Evolutionary conservation across 1,139 yeast species (phyloP).

Genomic region (Sugiyamaella sp.): DNA sequence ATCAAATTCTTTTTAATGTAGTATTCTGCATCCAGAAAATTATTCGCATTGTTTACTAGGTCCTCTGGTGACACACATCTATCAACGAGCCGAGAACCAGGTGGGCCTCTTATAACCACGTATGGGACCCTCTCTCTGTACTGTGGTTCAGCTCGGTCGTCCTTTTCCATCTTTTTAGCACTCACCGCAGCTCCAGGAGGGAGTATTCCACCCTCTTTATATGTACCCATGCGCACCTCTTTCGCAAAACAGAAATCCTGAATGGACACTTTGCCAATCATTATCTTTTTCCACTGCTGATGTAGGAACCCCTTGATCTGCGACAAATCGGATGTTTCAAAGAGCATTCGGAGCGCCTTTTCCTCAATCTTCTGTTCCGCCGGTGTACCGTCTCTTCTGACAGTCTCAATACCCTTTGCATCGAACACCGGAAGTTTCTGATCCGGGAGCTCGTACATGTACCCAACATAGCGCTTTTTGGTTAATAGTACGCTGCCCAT

Average conservation of each 20-base stretch:
- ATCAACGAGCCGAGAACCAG: conserved; percentile 70
- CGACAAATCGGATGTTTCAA: conserved; percentile 73
- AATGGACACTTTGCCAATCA: conserved; percentile 61
- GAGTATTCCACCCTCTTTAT: conserved; percentile 66
- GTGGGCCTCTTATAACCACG: conserved; percentile 69
- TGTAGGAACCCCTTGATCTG: conserved; percentile 65
- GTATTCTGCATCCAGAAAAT: conserved; percentile 72
- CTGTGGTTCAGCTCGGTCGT: conserved; percentile 80
- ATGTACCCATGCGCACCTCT: conserved; percentile 83
- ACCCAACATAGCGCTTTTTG: conserved; percentile 90
- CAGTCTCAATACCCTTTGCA: conserved; percentile 96
- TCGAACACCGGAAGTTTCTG: conserved; percentile 72
- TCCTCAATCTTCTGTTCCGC: conserved; percentile 87
- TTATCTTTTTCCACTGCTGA: conserved; percentile 66
- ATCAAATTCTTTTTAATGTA: conserved; percentile 80
- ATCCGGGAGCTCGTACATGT: conserved; percentile 61
- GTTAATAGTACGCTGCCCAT: conserved; percentile 81
- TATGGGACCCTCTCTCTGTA: conserved; percentile 88
- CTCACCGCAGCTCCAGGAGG: conserved; percentile 95
- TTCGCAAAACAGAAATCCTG: conserved; percentile 91
- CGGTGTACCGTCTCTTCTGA: conserved; percentile 91
- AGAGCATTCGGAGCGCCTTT: conserved; percentile 63
- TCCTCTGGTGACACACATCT: conserved; percentile 81
- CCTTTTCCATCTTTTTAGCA: conserved; percentile 60
- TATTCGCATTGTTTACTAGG: conserved; percentile 49